Percentiles rank a stretch among this genome's conserved stretches.
Conservation (phyloP, 1,284 basidiomycete species). For the Microbotryomycetes sp. region DNA sequence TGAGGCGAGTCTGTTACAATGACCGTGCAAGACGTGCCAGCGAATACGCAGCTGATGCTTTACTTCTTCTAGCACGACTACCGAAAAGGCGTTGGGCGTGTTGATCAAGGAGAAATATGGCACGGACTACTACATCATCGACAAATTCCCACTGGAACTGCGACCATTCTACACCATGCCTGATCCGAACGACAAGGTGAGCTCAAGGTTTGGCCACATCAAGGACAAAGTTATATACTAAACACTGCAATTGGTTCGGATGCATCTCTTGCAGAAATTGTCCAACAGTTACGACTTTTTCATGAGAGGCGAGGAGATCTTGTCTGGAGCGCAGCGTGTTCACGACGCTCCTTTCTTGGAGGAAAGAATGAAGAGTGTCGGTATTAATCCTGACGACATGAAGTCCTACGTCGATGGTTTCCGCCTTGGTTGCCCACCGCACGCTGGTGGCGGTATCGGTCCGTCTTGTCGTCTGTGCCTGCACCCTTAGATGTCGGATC, state of each 20-base stretch:
- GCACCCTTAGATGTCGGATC: background rate
- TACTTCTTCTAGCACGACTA: slow-evolving; percentile 59
- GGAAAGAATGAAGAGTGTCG: slow-evolving; percentile 33
- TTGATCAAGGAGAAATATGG: slow-evolving; percentile 87
- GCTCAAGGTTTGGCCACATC: slow-evolving; percentile 36
- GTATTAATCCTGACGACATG: slow-evolving; percentile 53
- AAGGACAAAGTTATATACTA: too few species aligned
- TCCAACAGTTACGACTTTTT: slow-evolving; percentile 99
- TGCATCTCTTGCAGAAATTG: slow-evolving; percentile 53
- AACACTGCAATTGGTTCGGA: background rate
- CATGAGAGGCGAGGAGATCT: slow-evolving; percentile 97
- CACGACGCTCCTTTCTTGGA: slow-evolving; percentile 80
- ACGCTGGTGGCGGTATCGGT: slow-evolving; percentile 54
- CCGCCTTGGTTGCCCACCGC: slow-evolving; percentile 83
- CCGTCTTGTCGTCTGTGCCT: slow-evolving; percentile 33
- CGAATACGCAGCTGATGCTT: too few species aligned
- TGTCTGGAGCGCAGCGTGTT: slow-evolving; percentile 84
- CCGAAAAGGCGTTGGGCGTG: slow-evolving; percentile 84
- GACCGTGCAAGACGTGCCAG: slow-evolving; percentile 1
- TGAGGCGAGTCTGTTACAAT: slow-evolving; percentile 63
- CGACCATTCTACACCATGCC: slow-evolving; percentile 99
- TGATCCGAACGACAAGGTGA: slow-evolving; percentile 74
- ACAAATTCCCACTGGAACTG: slow-evolving; percentile 89
- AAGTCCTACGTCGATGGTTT: slow-evolving; percentile 84
- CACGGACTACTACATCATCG: slow-evolving; percentile 95